phyloP scores from a whole-genome alignment of 257 asterid genomes.

The Paraleonurus japonicus region DNA sequence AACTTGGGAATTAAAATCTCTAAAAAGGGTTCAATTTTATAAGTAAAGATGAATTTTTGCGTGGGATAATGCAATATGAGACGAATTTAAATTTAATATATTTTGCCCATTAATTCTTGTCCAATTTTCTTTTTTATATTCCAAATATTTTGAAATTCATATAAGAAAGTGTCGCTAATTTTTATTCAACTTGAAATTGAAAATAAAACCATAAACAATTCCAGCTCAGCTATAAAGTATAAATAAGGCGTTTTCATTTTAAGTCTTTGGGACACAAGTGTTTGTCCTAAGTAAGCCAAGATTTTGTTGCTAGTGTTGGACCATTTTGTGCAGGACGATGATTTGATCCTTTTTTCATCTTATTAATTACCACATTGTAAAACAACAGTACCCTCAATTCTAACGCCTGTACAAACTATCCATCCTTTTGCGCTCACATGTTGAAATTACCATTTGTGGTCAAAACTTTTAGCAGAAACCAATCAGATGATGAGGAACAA shows the following conservation, averaged over 20 bases:
- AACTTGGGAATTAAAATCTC: not conserved
- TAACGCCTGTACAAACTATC: not conserved
- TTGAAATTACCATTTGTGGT: not conserved
- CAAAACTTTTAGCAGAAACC: not conserved
- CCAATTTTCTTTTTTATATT: not conserved
- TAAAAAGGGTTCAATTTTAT: no score
- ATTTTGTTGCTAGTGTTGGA: not conserved
- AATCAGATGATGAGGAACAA: not conserved
- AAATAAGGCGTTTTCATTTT: not conserved
- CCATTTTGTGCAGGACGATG: not conserved
- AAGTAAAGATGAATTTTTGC: not conserved
- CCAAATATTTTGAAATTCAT: not conserved
- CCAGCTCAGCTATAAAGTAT: not conserved
- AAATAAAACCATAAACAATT: not conserved
- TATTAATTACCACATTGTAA: not conserved
- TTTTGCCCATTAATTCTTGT: not conserved
- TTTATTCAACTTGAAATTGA: not conserved
- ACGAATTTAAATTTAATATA: not conserved
- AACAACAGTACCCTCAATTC: not conserved
- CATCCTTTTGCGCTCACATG: not conserved
- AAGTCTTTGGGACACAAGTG: not conserved
- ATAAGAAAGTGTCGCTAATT: not conserved
- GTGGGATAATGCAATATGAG: not conserved
- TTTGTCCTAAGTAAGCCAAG: not conserved
- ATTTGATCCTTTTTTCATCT: conserved; percentile 4